phyloP scores from a whole-genome alignment of 2,329 filamentous ascomycete genomes.

The Venturia nashicola region DNA sequence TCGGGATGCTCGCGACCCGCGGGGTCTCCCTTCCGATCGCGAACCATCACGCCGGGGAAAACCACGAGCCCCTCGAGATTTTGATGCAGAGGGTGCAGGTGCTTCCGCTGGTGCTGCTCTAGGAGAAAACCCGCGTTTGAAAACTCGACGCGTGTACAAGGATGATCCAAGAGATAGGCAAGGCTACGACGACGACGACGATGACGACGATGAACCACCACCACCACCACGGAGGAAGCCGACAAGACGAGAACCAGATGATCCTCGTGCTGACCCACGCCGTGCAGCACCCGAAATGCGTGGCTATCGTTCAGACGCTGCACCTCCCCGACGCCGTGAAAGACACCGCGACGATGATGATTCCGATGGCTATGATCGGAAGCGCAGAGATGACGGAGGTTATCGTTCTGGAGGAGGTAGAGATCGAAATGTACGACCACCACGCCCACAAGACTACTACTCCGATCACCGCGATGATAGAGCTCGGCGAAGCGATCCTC shows the following conservation, averaged over 20 bases:
- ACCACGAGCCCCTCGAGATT: not conserved
- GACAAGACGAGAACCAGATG: not conserved
- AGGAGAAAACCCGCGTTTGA: not conserved
- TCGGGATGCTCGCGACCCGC: not conserved
- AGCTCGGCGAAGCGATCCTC: slow-evolving; percentile 5
- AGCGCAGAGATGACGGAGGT: slow-evolving; percentile 9
- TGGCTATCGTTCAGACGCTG: slow-evolving; percentile 6
- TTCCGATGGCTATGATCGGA: slow-evolving; percentile 6
- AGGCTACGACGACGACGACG: not conserved
- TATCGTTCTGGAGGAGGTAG: slow-evolving; percentile 10
- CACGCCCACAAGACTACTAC: slow-evolving; percentile 10
- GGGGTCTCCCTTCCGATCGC: not conserved
- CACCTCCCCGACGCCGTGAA: slow-evolving; percentile 11
- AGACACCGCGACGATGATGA: slow-evolving; percentile 11
- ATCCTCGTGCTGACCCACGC: not conserved
- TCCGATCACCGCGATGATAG: slow-evolving; percentile 9
- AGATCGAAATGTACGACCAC: not conserved
- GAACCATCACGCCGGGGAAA: not conserved
- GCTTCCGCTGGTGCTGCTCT: not conserved
- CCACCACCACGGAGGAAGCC: not conserved
- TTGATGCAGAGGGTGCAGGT: not conserved
- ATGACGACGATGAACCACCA: not conserved
- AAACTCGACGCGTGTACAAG: not conserved
- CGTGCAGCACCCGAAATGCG: not conserved
- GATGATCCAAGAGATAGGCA: not conserved